Base-by-base conservation (phyloP, 1,139 yeast genomes). In the Geotrichum reessii region DNA sequence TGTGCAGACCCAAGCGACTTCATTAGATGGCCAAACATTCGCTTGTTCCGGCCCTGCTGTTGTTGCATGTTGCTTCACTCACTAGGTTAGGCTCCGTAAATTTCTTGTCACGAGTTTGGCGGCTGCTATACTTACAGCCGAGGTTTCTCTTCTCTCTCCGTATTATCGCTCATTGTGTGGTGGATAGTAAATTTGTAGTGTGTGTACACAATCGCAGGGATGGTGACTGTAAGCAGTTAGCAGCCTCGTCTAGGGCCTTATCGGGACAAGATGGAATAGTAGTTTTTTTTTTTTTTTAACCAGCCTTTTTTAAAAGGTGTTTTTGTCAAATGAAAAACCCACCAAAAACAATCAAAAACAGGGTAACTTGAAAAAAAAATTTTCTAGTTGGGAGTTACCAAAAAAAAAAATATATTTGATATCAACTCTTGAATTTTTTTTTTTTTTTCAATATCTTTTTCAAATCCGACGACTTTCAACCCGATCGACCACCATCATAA, bases 21-120 rank as follows among this genome's bases (percentile, higher is more conserved):
- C 47, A 58, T 51, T 33, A 58, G 37, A 31, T 58, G 61, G 19
- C 61, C 61, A 53, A 58, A 58, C 46, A 56, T 56, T 9, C 61
- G 50, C 25, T 50, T 52, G 47, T 58, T 58, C 2, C 61, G 46
- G 52, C 48, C 33, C 46, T 42, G 42, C 2, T 19, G 40, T 24
- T 12, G 28, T 17, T 28, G 50, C 22, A n/a, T 14, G 19, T 37
- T 37, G 42, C 42, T 37, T 37, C 17, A 37, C 11, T 7, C 25
- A 33, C 27, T 44, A 33, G 14, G 27, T 25, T 48, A 25, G 31
- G 28, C 12, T 24, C 24, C 25, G 31, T 28, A 4, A n/a, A 19
- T 7, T 14, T 22, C 28, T 2, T 22, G 17, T 25, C 47, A 50
- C 21, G 21, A 22, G 47, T 46, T 3, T 25, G 24, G 24, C 47